phyloP scores from a whole-genome alignment of 75 land plant species.

The Picea sitchensis region DNA sequence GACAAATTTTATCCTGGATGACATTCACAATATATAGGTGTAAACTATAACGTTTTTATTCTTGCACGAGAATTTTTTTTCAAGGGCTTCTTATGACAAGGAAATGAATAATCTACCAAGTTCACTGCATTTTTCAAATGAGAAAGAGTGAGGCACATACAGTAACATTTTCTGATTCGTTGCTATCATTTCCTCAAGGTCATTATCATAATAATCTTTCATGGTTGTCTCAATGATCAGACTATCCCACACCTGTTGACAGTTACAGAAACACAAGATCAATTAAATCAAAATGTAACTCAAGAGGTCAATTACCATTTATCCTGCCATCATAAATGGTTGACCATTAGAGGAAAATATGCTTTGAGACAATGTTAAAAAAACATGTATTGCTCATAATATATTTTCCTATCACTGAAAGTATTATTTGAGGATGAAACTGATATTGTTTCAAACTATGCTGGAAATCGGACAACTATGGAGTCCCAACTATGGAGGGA shows the following conservation, averaged over 20 bases:
- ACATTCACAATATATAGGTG: neutral
- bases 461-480: no score
- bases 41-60: neutral
- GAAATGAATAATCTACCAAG: neutral
- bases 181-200: conserved; percentile 21
- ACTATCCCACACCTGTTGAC: conserved; percentile 48
- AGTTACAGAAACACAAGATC: no score
- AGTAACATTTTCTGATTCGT: conserved; percentile 36
- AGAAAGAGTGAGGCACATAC: conserved; percentile 17
- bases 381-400: no score
- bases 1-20: neutral
- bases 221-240: conserved; percentile 33
- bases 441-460: no score
- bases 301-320: no score
- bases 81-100: neutral
- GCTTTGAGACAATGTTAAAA: no score
- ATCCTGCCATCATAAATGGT: neutral
- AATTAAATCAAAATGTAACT: no score
- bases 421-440: no score
- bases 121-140: neutral
- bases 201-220: conserved; percentile 19
- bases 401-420: no score
- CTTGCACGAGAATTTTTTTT: neutral
- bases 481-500: no score
- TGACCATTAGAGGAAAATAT: no score